A percentile compares a stretch with the other conserved stretches of the same genome.
phyloP scores from a whole-genome alignment of 441 rosid genomes.

The Omphalea diandra region DNA sequence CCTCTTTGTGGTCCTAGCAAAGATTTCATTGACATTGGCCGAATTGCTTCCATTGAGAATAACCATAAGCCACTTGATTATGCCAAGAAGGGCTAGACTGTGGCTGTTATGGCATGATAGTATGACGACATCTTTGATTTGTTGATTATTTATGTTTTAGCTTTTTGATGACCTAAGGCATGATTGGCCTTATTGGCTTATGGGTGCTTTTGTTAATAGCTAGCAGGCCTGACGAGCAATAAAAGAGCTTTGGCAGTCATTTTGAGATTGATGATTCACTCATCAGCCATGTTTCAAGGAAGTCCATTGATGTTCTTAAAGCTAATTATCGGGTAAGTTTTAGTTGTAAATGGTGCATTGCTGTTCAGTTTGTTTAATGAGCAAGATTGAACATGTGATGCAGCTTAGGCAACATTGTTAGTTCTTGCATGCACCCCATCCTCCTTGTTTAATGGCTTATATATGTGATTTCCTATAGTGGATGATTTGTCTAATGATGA shows the following conservation, averaged over 20 bases:
- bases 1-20: constrained; percentile 83
- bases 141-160: neutral
- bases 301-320: constrained; percentile 80
- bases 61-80: constrained; percentile 77
- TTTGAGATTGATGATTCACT: constrained; percentile 85
- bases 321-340: constrained; percentile 74
- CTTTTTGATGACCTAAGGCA: neutral
- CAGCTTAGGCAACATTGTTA: no score
- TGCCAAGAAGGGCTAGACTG: constrained; percentile 84
- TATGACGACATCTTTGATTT: neutral
- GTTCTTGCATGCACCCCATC: no score
- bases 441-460: no score
- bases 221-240: constrained; percentile 78
- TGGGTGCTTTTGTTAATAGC: constrained; percentile 48
- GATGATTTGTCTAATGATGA: no score
- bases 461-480: no score
- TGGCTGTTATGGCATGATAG: constrained; percentile 78
- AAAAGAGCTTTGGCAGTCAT: constrained; percentile 93
- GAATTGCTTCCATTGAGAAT: constrained; percentile 79
- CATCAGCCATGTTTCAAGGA: constrained; percentile 87
- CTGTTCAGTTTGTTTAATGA: neutral
- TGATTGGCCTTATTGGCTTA: neutral
- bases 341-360: neutral
- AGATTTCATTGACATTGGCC: constrained; percentile 86
- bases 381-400: no score